These are phyloP conservation scores for Polymyxa betae DNA, from an alignment of 208 protist species.

Conservation along the genomic window DNA sequence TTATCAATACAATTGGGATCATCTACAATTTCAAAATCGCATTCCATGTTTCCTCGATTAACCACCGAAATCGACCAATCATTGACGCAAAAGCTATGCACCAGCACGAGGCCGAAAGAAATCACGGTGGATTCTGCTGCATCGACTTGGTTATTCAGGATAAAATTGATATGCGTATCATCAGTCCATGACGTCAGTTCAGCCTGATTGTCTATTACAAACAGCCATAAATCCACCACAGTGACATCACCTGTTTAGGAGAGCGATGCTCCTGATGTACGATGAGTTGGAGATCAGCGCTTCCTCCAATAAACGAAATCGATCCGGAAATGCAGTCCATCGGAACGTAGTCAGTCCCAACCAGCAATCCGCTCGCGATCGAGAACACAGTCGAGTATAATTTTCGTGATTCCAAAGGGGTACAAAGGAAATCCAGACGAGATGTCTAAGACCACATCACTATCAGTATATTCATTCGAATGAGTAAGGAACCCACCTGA, in stretches of 20 bases:
- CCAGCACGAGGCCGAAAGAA: constrained; percentile 13
- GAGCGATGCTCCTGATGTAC: background rate
- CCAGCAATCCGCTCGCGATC: background rate
- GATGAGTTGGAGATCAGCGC: background rate
- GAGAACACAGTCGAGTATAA: background rate
- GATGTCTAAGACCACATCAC: background rate
- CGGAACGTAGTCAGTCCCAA: constrained; percentile 21
- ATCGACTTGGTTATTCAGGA: background rate
- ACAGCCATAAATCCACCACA: background rate
- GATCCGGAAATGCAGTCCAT: background rate
- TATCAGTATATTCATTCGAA: background rate
- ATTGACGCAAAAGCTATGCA: background rate
- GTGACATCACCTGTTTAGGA: background rate
- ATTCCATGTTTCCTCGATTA: background rate
- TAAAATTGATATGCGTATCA: constrained; percentile 15
- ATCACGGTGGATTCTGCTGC: background rate
- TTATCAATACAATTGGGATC: background rate
- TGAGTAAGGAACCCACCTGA: background rate
- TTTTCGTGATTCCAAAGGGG: background rate
- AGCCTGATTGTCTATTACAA: background rate
- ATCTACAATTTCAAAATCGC: constrained; percentile 51
- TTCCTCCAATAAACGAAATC: constrained; percentile 5
- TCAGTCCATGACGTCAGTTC: constrained; percentile 29
- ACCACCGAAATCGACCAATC: background rate
- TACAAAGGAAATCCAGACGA: background rate